Conservation (phyloP, 768 basidiomycete genomes). For the Lactarius trivialis region DNA sequence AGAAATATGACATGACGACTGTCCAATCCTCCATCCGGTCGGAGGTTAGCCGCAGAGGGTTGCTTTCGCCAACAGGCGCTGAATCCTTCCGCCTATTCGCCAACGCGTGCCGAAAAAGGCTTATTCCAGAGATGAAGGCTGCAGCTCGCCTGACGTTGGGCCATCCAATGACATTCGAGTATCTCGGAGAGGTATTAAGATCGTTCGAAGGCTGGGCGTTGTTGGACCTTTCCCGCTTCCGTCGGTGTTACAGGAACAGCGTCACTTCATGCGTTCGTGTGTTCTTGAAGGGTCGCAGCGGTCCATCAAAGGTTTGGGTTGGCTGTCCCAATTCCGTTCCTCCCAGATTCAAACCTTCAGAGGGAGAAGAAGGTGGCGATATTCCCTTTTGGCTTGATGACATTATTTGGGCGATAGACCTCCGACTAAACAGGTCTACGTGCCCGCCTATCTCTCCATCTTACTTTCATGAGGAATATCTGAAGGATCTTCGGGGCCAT, state of each 20-base stretch:
- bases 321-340: not conserved
- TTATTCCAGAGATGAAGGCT: not conserved
- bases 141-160: not conserved
- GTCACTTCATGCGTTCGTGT: not conserved
- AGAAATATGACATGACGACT: constrained; percentile 7
- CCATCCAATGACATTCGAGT: not conserved
- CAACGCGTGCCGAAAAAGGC: not conserved
- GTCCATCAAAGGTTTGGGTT: not conserved
- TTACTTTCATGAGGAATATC: not conserved
- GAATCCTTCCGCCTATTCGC: constrained; percentile 5
- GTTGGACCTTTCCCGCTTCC: not conserved
- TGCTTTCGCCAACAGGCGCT: not conserved
- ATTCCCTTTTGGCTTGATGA: not conserved
- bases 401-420: not conserved
- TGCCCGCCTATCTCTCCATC: not conserved
- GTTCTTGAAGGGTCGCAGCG: not conserved
- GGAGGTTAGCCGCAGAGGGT: not conserved
- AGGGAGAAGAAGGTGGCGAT: not conserved
- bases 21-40: constrained; percentile 2
- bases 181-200: constrained; percentile 18
- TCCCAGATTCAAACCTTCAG: too few species aligned
- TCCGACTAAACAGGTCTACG: not conserved
- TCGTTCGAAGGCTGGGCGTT: not conserved
- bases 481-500: not conserved
- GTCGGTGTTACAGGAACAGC: not conserved